Conservation (phyloP, 768 basidiomycete genomes). For the Boletus barrowsii region DNA sequence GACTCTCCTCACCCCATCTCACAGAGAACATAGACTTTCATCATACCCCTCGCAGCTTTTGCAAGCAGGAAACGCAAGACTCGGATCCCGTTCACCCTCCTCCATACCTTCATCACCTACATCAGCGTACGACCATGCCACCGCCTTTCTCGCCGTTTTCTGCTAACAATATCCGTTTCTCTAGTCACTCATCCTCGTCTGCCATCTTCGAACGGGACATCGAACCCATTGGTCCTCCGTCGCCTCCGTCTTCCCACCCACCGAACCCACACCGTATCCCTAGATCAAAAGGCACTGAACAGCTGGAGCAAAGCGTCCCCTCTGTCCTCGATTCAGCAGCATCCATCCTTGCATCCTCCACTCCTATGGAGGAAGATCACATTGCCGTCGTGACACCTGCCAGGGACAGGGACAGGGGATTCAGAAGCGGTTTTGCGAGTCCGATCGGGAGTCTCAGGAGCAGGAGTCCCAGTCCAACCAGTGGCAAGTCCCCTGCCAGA, state of each 20-base stretch:
- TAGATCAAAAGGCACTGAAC: slow-evolving; percentile 67
- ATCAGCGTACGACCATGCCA: slow-evolving; percentile 55
- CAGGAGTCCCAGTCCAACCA: slow-evolving; percentile 62
- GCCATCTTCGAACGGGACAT: slow-evolving; percentile 94
- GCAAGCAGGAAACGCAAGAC: slow-evolving; percentile 38
- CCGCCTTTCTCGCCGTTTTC: neutral
- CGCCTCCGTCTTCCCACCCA: slow-evolving; percentile 38
- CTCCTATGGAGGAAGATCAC: slow-evolving; percentile 48
- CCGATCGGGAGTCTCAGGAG: slow-evolving; percentile 63
- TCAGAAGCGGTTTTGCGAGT: slow-evolving; percentile 58
- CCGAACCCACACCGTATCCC: slow-evolving; percentile 72
- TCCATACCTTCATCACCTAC: slow-evolving; percentile 80
- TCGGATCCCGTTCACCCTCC: slow-evolving; percentile 65
- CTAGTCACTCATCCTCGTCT: slow-evolving; percentile 69
- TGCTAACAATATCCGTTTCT: slow-evolving; percentile 5
- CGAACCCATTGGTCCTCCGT: slow-evolving; percentile 49
- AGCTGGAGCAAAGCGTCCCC: slow-evolving; percentile 76
- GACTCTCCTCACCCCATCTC: slow-evolving; percentile 39
- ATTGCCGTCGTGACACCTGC: slow-evolving; percentile 64
- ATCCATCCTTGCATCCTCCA: slow-evolving; percentile 53
- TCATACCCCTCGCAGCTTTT: slow-evolving; percentile 49
- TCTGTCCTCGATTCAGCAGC: slow-evolving; percentile 85
- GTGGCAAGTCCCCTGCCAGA: slow-evolving; percentile 33
- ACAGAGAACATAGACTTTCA: slow-evolving; percentile 39
- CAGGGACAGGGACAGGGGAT: slow-evolving; percentile 31